Evolutionary conservation across 345 rosid species (phyloP), one percentile per base, ranked within the genome.

Genomic region (Aquilaria sinensis): DNA sequence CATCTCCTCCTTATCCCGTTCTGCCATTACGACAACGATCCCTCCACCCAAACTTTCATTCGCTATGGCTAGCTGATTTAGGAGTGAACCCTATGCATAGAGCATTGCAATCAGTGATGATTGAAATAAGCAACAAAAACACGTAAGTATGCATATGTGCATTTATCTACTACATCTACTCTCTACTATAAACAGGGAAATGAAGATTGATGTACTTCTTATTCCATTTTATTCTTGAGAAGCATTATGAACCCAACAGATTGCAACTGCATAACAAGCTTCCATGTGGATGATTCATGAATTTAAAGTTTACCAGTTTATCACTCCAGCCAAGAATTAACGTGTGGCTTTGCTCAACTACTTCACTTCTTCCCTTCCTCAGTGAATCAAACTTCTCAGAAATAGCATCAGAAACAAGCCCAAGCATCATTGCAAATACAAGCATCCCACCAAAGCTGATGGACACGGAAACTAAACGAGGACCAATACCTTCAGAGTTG

Each of bases 401-500:
- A 63, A 84, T 87, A 23, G 89, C 81, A 77, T 84, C 88, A 63
- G 86, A 82, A 49, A 87, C 89, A 68, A 87, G 90, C 64, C 88
- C 94, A 63, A 84, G 86, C 90, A 87, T 84, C 89, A 84, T 84
- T 7, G 89, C 94, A 60, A 87, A 87, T 68, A 84, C 80, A 72
- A 87, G 89, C 94, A 87, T 87, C 60, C 94, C 89, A 50, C 89
- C 89, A 52, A 87, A 87, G 79, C 89, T 80, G 57, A 84, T 87
- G 4, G 83, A 84, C 65, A 87, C 84, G 9, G 90, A 87, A 73
- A 82, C 94, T 11, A 87, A 76, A 67, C 84, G 74, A 6, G 83
- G 85, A 69, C 89, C 88, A 63, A 80, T 63, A 53, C 89, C 86
- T 68, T 84, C 93, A 8, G 93, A 82, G 60, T 72, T 74, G 43